Evolutionary conservation across 2,329 filamentous ascomycete species (phyloP).

Genomic region (Talaromyces islandicus): DNA sequence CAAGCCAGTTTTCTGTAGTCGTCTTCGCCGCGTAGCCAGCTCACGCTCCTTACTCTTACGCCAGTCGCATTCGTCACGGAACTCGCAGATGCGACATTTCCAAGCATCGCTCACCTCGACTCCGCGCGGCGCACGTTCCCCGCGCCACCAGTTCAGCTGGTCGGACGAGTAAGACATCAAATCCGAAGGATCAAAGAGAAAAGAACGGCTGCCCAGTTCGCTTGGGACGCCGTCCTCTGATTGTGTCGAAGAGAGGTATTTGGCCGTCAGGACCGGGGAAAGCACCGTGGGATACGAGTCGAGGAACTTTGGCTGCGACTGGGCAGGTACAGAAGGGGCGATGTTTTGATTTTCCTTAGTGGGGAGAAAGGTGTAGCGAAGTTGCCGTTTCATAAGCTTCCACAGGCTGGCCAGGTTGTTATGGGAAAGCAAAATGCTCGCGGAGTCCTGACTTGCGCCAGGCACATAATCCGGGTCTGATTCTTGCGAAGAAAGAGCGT

Average conservation of each 20-base stretch:
- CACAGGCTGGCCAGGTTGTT: constrained; percentile 57
- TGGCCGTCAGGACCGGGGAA: constrained; percentile 40
- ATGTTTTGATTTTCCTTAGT: constrained; percentile 12
- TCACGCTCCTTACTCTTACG: constrained; percentile 63
- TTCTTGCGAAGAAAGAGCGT: constrained; percentile 31
- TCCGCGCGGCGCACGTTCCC: constrained; percentile 64
- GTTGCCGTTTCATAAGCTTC: constrained; percentile 57
- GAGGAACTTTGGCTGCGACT: constrained; percentile 28
- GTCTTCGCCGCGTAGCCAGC: constrained; percentile 28
- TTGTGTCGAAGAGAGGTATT: constrained; percentile 34
- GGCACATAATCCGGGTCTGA: constrained; percentile 21
- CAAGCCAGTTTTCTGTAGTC: constrained; percentile 14
- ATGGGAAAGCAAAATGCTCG: constrained; percentile 50
- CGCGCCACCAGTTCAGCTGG: constrained; percentile 84
- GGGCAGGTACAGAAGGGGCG: constrained; percentile 25
- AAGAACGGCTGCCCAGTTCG: constrained; percentile 51
- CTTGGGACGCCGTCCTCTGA: constrained; percentile 11
- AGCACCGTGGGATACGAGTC: constrained; percentile 34
- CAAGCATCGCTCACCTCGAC: constrained; percentile 79
- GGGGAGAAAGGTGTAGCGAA: constrained; percentile 45
- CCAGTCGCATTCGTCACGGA: constrained; percentile 74
- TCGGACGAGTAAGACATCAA: constrained; percentile 62
- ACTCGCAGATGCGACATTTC: constrained; percentile 83
- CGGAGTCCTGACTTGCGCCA: constrained; percentile 36
- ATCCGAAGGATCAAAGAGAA: constrained; percentile 60